Percentiles rank a stretch among this genome's conserved stretches.
Conservation (phyloP, 306 rosid genomes). For the Acacia confusa region DNA sequence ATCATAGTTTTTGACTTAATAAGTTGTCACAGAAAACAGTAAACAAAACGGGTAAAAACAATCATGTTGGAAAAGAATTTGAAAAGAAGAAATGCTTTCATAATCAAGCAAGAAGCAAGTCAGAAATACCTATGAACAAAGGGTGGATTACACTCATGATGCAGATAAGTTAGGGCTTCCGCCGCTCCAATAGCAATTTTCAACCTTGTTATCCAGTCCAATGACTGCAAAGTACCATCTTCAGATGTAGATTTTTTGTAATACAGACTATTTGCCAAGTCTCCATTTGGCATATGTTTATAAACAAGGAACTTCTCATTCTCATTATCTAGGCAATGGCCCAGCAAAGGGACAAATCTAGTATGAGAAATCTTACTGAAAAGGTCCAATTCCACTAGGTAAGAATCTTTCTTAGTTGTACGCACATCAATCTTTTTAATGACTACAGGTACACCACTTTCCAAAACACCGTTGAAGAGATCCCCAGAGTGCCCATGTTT, state of each 20-base stretch:
- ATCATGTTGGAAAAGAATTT: not conserved
- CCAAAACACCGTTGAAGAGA: conserved; percentile 72
- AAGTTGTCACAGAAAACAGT: not conserved
- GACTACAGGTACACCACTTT: conserved; percentile 65
- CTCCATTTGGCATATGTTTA: conserved; percentile 79
- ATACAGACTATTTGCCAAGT: conserved; percentile 72
- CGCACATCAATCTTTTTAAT: conserved; percentile 69
- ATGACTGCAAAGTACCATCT: conserved; percentile 74
- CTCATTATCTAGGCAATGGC: conserved; percentile 87
- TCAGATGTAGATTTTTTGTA: conserved; percentile 56
- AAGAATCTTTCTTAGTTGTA: conserved; percentile 53
- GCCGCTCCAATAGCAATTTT: conserved; percentile 95
- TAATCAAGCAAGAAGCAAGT: conserved; percentile 16
- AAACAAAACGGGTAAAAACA: not conserved
- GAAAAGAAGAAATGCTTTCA: not conserved
- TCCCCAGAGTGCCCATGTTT: conserved; percentile 89
- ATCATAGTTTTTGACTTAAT: not conserved
- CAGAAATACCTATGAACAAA: conserved; percentile 80
- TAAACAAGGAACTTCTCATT: conserved; percentile 84
- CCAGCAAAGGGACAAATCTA: conserved; percentile 80
- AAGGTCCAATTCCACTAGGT: conserved; percentile 69
- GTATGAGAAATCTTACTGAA: conserved; percentile 67
- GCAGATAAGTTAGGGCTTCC: conserved; percentile 81
- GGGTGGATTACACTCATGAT: conserved; percentile 88
- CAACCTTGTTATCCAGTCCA: conserved; percentile 97